These are phyloP conservation scores for Arxiozyma heterogenica DNA, from an alignment of 1,139 yeast genomes.

Conservation along the genomic window DNA sequence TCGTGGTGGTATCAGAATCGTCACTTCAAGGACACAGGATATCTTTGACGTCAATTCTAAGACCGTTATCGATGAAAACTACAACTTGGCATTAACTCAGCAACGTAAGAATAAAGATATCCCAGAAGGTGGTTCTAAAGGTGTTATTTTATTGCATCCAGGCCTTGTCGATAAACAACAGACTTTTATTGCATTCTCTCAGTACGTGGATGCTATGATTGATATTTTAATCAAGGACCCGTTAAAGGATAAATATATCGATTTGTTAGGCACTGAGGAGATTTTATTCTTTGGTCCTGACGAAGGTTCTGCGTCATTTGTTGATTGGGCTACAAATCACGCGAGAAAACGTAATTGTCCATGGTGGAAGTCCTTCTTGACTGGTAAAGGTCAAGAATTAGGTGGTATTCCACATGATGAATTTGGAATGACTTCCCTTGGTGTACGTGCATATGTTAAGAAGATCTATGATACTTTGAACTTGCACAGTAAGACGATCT, in stretches of 20 bases:
- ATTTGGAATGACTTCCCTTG: slow-evolving; percentile 94
- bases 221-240: slow-evolving; percentile 77
- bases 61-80: slow-evolving; percentile 90
- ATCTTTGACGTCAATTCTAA: slow-evolving; percentile 80
- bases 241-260: slow-evolving; percentile 77
- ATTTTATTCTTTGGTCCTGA: slow-evolving; percentile 96
- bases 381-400: slow-evolving; percentile 83
- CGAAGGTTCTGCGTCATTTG: slow-evolving; percentile 93
- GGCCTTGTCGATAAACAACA: slow-evolving; percentile 67
- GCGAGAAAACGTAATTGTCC: slow-evolving; percentile 92
- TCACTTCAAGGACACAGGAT: slow-evolving; percentile 76
- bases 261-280: slow-evolving; percentile 74
- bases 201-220: slow-evolving; percentile 83
- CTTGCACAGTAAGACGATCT: slow-evolving; percentile 51
- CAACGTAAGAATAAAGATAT: slow-evolving; percentile 96
- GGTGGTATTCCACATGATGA: slow-evolving; percentile 99
- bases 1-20: slow-evolving; percentile 96
- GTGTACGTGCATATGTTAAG: slow-evolving; percentile 87
- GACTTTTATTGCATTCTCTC: slow-evolving; percentile 81
- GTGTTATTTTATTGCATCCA: slow-evolving; percentile 81
- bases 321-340: slow-evolving; percentile 97
- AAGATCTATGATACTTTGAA: slow-evolving; percentile 73
- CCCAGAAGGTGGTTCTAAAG: slow-evolving; percentile 98
- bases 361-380: slow-evolving; percentile 98
- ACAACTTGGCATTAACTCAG: slow-evolving; percentile 91